Percentiles rank a stretch among this genome's conserved stretches.
Conservation (phyloP, 345 rosid genomes). For the Lumnitzera racemosa region DNA sequence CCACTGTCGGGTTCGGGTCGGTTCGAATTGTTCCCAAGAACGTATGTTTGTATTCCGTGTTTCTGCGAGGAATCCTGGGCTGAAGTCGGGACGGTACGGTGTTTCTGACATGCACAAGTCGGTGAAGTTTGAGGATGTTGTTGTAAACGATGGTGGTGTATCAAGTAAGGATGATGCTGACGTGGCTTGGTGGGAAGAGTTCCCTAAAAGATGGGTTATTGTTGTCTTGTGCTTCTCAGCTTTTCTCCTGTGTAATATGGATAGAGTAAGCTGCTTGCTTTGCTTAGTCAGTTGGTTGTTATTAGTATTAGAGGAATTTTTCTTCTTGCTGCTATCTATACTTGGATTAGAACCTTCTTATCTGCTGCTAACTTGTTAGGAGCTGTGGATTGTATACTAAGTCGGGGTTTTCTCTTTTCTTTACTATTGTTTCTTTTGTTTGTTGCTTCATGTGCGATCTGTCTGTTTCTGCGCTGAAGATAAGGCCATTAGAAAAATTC, state of each 20-base stretch:
- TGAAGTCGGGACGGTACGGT: slow-evolving; percentile 29
- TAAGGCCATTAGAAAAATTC: too few species aligned
- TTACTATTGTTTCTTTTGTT: too few species aligned
- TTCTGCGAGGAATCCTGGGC: slow-evolving; percentile 29
- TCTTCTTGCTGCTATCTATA: too few species aligned
- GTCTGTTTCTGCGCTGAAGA: too few species aligned
- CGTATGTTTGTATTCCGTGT: slow-evolving; percentile 31
- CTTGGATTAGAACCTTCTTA: too few species aligned
- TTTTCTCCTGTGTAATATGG: slow-evolving; percentile 90
- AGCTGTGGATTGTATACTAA: too few species aligned
- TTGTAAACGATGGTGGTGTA: slow-evolving; percentile 19
- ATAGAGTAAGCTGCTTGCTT: slow-evolving; percentile 43
- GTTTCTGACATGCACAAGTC: slow-evolving; percentile 19
- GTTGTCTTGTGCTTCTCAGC: slow-evolving; percentile 81
- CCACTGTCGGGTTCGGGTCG: slow-evolving; percentile 10
- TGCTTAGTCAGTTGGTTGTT: not conserved
- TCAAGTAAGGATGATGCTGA: slow-evolving; percentile 17
- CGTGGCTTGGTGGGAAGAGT: slow-evolving; percentile 76
- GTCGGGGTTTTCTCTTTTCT: too few species aligned
- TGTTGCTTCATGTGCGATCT: too few species aligned
- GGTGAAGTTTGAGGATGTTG: slow-evolving; percentile 23
- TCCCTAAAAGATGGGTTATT: slow-evolving; percentile 88
- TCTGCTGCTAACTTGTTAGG: too few species aligned
- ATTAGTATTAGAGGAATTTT: not conserved
- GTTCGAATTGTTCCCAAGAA: slow-evolving; percentile 10